phyloP scores from a whole-genome alignment of 495 filamentous ascomycete species.

The Penicillium goetzii region DNA sequence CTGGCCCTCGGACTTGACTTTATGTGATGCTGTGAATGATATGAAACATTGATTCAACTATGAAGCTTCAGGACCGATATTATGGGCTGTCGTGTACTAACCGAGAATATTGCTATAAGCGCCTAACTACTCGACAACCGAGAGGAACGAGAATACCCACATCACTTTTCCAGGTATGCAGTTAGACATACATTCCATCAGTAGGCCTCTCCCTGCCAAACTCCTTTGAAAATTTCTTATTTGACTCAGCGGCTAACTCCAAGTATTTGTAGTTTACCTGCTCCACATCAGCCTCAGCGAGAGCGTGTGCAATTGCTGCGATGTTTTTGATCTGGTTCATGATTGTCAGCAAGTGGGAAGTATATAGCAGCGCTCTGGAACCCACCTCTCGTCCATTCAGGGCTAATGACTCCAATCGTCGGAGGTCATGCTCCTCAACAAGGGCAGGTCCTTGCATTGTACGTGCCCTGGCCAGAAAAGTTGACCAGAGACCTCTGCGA shows the following conservation, averaged over 20 bases:
- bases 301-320: background rate
- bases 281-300: background rate
- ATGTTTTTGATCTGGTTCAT: constrained; percentile 3
- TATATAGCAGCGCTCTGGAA: background rate
- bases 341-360: background rate
- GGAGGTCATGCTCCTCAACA: constrained; percentile 22
- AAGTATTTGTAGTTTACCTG: constrained; percentile 5
- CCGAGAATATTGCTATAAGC: constrained; percentile 14
- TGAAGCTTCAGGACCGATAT: constrained; percentile 14
- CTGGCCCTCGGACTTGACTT: constrained; percentile 17
- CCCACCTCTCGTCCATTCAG: constrained; percentile 35
- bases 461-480: background rate
- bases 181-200: constrained; percentile 3
- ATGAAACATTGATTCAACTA: constrained; percentile 14
- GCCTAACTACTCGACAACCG: constrained; percentile 2
- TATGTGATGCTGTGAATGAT: constrained; percentile 10
- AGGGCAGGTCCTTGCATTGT: constrained; percentile 23
- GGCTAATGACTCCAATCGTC: constrained; percentile 20
- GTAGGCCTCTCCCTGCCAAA: background rate
- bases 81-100: constrained; percentile 19
- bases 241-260: background rate
- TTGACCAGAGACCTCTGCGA: constrained; percentile 4
- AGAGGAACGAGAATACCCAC: background rate
- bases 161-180: background rate
- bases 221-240: constrained; percentile 2